Evolutionary conservation across 2,329 filamentous ascomycete genomes (phyloP).

Genomic region (Arthroderma sp.): DNA sequence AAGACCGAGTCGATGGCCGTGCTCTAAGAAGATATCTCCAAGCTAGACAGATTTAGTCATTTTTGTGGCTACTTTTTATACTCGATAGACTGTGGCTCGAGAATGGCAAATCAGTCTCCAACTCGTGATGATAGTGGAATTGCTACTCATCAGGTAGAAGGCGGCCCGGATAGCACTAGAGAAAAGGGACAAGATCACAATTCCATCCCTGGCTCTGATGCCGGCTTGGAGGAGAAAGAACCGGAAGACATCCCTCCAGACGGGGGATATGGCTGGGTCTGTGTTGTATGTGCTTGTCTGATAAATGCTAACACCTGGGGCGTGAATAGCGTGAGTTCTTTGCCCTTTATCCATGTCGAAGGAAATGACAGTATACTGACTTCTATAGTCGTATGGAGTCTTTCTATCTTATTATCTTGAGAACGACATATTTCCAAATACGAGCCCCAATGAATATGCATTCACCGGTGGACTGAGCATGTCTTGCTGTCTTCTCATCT

Average conservation of each 20-base stretch:
- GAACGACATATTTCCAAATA: slow-evolving; percentile 43
- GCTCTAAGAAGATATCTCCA: too few species aligned
- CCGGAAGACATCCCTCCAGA: slow-evolving; percentile 34
- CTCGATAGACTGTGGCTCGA: background rate
- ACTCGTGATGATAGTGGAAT: background rate
- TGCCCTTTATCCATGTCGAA: background rate
- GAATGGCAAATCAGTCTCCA: background rate
- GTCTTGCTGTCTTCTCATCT: slow-evolving; percentile 45
- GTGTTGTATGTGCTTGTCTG: slow-evolving; percentile 42
- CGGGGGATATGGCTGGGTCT: slow-evolving; percentile 52
- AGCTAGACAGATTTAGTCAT: too few species aligned
- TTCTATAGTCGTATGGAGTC: slow-evolving; percentile 39
- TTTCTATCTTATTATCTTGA: slow-evolving; percentile 50
- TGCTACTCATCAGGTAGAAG: background rate
- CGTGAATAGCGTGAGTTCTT: slow-evolving; percentile 48
- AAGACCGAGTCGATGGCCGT: too few species aligned
- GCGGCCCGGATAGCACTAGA: too few species aligned
- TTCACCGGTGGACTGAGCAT: slow-evolving; percentile 51
- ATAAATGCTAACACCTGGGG: slow-evolving; percentile 66
- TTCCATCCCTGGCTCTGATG: background rate
- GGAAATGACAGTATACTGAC: background rate
- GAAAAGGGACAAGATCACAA: background rate
- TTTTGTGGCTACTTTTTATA: background rate
- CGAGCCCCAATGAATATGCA: slow-evolving; percentile 45
- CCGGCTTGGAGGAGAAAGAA: slow-evolving; percentile 19